Conservation (phyloP, 1,139 yeast species). For the Arxiozyma bovina region DNA sequence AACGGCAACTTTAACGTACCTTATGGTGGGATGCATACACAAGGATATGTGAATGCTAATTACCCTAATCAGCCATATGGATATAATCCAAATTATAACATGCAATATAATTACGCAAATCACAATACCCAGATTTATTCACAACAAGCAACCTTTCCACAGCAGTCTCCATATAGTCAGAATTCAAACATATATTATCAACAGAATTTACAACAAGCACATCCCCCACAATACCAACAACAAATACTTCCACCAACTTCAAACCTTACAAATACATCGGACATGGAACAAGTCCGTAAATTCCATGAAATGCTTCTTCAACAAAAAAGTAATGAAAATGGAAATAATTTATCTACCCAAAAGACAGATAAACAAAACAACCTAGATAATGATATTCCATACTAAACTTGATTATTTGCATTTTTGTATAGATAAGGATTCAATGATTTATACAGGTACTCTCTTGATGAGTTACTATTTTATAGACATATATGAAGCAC, state of each 20-base stretch:
- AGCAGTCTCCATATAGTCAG: conserved; percentile 7
- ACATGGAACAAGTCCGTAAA: conserved; percentile 27
- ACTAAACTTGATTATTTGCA: neutral
- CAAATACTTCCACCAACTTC: neutral
- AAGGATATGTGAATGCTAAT: neutral
- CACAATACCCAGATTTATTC: conserved; percentile 6
- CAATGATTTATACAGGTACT: too few relatives aligned
- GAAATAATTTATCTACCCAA: conserved; percentile 13
- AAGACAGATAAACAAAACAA: conserved; percentile 8
- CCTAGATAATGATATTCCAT: conserved; percentile 2
- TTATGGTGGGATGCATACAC: neutral
- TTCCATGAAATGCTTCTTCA: conserved; percentile 32
- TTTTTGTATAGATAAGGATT: neutral
- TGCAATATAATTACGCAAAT: neutral
- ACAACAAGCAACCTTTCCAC: conserved; percentile 6
- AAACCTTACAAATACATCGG: conserved; percentile 2
- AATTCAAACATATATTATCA: conserved; percentile 4
- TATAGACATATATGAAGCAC: neutral
- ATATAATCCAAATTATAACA: neutral
- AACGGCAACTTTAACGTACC: neutral
- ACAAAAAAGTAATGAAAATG: conserved; percentile 14
- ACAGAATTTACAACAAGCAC: conserved; percentile 4
- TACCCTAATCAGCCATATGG: conserved; percentile 2
- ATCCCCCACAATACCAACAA: conserved; percentile 5
- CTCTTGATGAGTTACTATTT: too few relatives aligned